These are phyloP conservation scores for Globisporangium solare DNA, from an alignment of 352 stramenopile genomes.

Conservation along the genomic window DNA sequence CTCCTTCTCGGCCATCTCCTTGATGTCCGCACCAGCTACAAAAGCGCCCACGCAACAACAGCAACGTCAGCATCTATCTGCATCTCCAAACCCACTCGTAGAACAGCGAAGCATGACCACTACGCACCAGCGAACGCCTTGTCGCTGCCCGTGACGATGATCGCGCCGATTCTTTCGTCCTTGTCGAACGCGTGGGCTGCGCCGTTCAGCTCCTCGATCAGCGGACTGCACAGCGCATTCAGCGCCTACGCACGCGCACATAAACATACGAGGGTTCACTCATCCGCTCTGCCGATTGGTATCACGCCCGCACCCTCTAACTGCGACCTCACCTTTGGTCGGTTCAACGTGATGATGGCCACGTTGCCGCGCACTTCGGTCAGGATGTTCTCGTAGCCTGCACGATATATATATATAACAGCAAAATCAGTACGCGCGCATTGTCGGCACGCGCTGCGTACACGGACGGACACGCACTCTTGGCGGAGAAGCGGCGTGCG, in stretches of 20 bases:
- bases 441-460: not conserved
- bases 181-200: slow-evolving; percentile 90
- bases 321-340: slow-evolving; percentile 79
- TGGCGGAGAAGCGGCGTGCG: slow-evolving; percentile 46
- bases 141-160: slow-evolving; percentile 95
- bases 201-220: slow-evolving; percentile 95
- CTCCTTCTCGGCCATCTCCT: slow-evolving; percentile 93
- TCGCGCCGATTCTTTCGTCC: slow-evolving; percentile 91
- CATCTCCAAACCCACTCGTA: not conserved
- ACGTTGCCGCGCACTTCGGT: slow-evolving; percentile 88
- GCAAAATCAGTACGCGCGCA: not conserved
- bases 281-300: too few relatives aligned
- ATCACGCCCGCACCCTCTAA: too few relatives aligned
- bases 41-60: not conserved
- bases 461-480: slow-evolving; percentile 26
- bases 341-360: slow-evolving; percentile 94
- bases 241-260: slow-evolving; percentile 54
- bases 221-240: slow-evolving; percentile 94
- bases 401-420: slow-evolving; percentile 21
- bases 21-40: slow-evolving; percentile 93
- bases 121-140: slow-evolving; percentile 92
- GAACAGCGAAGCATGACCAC: not conserved
- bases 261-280: not conserved
- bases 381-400: slow-evolving; percentile 83
- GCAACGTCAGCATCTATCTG: not conserved